These are phyloP conservation scores for Hypomyces perniciosus DNA, from an alignment of 2,329 filamentous ascomycete genomes.

Conservation along the genomic window DNA sequence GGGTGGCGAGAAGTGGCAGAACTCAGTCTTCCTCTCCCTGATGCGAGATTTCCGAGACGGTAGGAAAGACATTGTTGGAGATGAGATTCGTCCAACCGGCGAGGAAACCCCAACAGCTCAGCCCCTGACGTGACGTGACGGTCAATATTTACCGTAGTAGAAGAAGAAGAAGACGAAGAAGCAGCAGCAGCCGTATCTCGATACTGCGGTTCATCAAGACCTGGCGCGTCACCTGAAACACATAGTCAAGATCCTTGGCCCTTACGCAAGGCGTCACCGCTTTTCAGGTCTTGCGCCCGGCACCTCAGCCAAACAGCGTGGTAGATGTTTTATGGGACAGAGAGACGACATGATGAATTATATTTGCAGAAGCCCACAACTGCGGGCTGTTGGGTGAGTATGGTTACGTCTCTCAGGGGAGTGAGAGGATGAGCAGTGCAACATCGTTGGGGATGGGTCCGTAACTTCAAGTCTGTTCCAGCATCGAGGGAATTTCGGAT, in stretches of 20 bases:
- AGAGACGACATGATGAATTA: too few relatives aligned
- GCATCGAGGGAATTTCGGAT: too few relatives aligned
- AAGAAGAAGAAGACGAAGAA: too few relatives aligned
- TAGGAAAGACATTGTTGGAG: slow-evolving; percentile 37
- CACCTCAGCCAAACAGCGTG: slow-evolving; percentile 21
- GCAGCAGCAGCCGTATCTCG: neutral
- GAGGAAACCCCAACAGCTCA: slow-evolving; percentile 3
- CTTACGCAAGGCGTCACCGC: neutral
- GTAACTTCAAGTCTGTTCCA: too few relatives aligned
- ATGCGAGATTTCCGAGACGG: slow-evolving; percentile 43
- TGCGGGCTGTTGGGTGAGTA: too few relatives aligned
- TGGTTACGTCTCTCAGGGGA: too few relatives aligned
- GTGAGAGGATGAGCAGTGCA: too few relatives aligned
- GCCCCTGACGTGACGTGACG: slow-evolving; percentile 14
- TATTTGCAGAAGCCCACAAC: too few relatives aligned
- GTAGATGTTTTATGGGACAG: slow-evolving; percentile 9
- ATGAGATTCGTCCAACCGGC: slow-evolving; percentile 33
- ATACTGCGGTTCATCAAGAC: neutral
- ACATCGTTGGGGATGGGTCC: too few relatives aligned
- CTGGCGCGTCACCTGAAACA: neutral
- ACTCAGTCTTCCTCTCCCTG: slow-evolving; percentile 38
- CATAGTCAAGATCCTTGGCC: neutral
- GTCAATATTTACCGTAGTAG: too few relatives aligned
- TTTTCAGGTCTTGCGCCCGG: slow-evolving; percentile 18
- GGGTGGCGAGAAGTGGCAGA: slow-evolving; percentile 41